Conservation (phyloP, 2,329 filamentous ascomycete genomes). For the Decorospora gaudefroyi region DNA sequence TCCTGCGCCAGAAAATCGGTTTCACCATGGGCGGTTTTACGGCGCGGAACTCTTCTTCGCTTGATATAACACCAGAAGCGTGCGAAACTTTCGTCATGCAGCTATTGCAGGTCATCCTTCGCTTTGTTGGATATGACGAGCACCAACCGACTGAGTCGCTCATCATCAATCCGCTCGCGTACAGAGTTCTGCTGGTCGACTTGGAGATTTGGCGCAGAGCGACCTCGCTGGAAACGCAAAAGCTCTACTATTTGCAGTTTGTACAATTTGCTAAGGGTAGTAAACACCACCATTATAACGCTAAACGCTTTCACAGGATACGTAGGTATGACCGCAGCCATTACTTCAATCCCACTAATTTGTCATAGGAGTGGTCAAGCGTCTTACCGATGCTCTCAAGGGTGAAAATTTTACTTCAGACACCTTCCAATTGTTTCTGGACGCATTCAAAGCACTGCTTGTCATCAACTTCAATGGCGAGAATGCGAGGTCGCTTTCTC, state of each 20-base stretch:
- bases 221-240: conserved; percentile 74
- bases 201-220: conserved; percentile 85
- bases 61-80: conserved; percentile 47
- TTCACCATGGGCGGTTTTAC: conserved; percentile 51
- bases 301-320: conserved; percentile 84
- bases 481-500: conserved; percentile 80
- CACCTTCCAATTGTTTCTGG: conserved; percentile 74
- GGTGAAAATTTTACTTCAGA: conserved; percentile 75
- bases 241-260: conserved; percentile 92
- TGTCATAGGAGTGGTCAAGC: conserved; percentile 77
- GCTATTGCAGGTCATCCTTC: conserved; percentile 75
- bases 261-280: conserved; percentile 84
- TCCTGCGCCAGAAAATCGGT: conserved; percentile 82
- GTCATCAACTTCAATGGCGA: conserved; percentile 81
- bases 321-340: conserved; percentile 61
- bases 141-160: conserved; percentile 82
- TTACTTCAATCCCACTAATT: conserved; percentile 23
- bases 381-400: conserved; percentile 87
- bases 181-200: conserved; percentile 88
- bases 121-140: conserved; percentile 87
- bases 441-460: conserved; percentile 77
- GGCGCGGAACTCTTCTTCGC: conserved; percentile 53
- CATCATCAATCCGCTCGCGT: conserved; percentile 93
- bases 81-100: conserved; percentile 59
- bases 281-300: conserved; percentile 91